A percentile compares a stretch with the other conserved stretches of the same genome.
Evolutionary conservation across 2,329 filamentous ascomycete genomes (phyloP).

Genomic region (Geoglossum cookeanum): DNA sequence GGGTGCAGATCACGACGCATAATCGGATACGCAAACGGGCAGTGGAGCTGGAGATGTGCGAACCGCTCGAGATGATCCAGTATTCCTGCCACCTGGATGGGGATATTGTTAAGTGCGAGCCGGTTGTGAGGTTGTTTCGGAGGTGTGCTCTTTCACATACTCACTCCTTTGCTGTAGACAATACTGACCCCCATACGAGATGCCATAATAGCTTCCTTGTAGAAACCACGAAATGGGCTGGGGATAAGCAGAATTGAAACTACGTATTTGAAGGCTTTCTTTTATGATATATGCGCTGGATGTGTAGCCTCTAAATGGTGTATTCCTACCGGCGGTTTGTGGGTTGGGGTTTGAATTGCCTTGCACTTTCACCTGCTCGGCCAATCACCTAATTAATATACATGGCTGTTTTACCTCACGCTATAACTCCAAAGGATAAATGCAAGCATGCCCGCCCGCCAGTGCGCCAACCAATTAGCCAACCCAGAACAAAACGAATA

Average conservation of each 20-base stretch:
- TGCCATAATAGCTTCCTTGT: slow-evolving; percentile 36
- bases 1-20: slow-evolving; percentile 31
- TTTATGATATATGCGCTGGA: not conserved
- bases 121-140: slow-evolving; percentile 38
- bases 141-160: slow-evolving; percentile 24
- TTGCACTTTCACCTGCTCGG: not conserved
- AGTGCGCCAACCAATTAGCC: not conserved
- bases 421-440: not conserved
- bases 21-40: slow-evolving; percentile 33
- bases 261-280: not conserved
- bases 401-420: not conserved
- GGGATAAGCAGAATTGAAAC: not conserved
- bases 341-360: not conserved
- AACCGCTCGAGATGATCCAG: slow-evolving; percentile 38
- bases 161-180: slow-evolving; percentile 9
- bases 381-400: not conserved
- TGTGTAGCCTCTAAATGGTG: not conserved
- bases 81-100: slow-evolving; percentile 38
- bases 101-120: slow-evolving; percentile 31
- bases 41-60: slow-evolving; percentile 33
- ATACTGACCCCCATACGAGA: slow-evolving; percentile 13
- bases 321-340: not conserved
- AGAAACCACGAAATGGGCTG: slow-evolving; percentile 31
- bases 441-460: not conserved
- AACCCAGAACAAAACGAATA: not conserved